Conservation (phyloP, 2,329 filamentous ascomycete genomes). For the Coniochaeta prunicola region DNA sequence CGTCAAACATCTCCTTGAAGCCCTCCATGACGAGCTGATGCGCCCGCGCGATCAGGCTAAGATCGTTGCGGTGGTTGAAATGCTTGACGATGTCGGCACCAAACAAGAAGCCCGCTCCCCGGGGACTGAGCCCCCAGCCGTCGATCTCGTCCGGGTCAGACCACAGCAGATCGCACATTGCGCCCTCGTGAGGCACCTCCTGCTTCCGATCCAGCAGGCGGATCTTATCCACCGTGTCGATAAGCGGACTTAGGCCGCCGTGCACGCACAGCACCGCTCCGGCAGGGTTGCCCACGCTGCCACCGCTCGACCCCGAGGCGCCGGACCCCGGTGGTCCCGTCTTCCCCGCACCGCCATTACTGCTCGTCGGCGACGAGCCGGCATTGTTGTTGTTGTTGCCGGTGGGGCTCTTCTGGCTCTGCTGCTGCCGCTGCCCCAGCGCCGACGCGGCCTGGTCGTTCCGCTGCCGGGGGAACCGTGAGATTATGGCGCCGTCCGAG, state of each 20-base stretch:
- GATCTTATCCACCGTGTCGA: conserved; percentile 94
- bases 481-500: conserved; percentile 71
- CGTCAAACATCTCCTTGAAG: conserved; percentile 99
- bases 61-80: conserved; percentile 91
- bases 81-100: conserved; percentile 91
- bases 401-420: conserved; percentile 12
- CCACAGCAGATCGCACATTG: conserved; percentile 98
- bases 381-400: no score
- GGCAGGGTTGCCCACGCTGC: conserved; percentile 58
- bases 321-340: conserved; percentile 73
- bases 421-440: background rate
- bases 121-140: conserved; percentile 90
- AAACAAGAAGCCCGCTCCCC: conserved; percentile 92
- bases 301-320: conserved; percentile 62
- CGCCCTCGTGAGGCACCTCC: conserved; percentile 95
- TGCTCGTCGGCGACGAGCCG: conserved; percentile 3
- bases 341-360: conserved; percentile 33
- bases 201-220: conserved; percentile 91
- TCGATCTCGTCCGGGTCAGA: conserved; percentile 97
- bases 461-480: conserved; percentile 55
- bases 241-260: conserved; percentile 82
- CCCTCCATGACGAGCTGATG: conserved; percentile 99
- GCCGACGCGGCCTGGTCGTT: conserved; percentile 2
- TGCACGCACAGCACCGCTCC: conserved; percentile 94
- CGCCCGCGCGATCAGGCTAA: conserved; percentile 85